Percentiles rank a stretch among this genome's conserved stretches.
These are phyloP conservation scores for Fragaria nilgerrensis DNA, from an alignment of 306 rosid species.

Conservation along the genomic window DNA sequence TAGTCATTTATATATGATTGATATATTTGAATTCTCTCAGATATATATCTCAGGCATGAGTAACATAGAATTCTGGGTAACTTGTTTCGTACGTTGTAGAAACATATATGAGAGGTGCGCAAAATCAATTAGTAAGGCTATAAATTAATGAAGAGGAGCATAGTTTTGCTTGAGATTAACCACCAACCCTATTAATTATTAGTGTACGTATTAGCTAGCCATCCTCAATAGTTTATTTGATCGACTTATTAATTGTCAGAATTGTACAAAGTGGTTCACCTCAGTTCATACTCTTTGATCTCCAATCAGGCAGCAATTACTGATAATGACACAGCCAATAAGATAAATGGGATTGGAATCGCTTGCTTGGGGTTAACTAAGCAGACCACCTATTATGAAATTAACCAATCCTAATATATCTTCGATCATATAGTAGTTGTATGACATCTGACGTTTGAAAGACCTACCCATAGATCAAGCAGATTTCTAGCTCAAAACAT, in stretches of 20 bases:
- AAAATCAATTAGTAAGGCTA: neutral
- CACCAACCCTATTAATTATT: neutral
- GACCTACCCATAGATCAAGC: neutral
- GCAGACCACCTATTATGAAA: neutral
- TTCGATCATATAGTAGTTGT: neutral
- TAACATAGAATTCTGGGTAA: neutral
- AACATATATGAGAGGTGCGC: neutral
- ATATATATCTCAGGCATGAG: neutral
- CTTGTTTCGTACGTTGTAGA: neutral
- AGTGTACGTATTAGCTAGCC: neutral
- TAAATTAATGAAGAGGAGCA: neutral
- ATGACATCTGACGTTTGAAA: neutral
- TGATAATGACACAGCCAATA: neutral
- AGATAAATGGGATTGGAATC: neutral
- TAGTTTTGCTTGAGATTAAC: neutral
- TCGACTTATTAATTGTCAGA: neutral
- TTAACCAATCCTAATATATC: neutral
- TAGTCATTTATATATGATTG: no score
- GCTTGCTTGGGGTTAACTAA: neutral
- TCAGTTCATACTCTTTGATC: neutral
- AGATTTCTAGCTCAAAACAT: neutral
- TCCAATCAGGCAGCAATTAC: neutral
- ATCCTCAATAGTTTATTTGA: neutral
- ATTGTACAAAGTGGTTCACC: neutral
- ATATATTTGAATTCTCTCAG: neutral